Evolutionary conservation across 208 protist genomes (phyloP).

Genomic region (Leishmania amazonensis): DNA sequence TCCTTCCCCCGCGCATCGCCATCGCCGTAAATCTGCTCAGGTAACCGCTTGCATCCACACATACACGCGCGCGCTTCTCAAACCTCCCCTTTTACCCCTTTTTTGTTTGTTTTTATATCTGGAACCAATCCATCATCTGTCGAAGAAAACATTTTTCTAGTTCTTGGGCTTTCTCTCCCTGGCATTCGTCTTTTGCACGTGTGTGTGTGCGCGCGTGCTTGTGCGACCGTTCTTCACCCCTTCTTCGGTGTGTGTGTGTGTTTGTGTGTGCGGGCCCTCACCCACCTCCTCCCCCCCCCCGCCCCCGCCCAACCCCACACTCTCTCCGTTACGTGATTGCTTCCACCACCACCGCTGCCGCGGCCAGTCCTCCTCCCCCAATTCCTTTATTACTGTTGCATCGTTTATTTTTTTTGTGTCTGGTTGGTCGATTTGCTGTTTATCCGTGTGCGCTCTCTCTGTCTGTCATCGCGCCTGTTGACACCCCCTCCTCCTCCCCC

Average conservation of each 20-base stretch:
- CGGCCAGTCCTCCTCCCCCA: too few species aligned
- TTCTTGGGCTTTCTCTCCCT: not conserved
- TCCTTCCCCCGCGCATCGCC: not conserved
- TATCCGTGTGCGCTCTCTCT: not conserved
- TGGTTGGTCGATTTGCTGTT: not conserved
- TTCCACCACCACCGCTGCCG: too few species aligned
- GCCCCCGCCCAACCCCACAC: too few species aligned
- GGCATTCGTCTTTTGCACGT: not conserved
- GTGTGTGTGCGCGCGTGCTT: not conserved
- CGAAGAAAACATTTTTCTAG: too few species aligned
- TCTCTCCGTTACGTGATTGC: too few species aligned
- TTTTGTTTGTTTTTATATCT: not conserved
- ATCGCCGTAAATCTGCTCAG: not conserved
- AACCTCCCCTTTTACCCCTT: not conserved
- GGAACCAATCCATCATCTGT: not conserved
- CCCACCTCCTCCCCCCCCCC: too few species aligned
- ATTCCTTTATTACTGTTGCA: too few species aligned
- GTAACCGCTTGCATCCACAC: not conserved
- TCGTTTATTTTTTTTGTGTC: not conserved
- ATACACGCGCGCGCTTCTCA: not conserved
- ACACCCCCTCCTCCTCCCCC: not conserved
- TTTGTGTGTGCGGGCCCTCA: not conserved
- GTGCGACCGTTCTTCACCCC: too few species aligned
- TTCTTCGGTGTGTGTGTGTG: not conserved
- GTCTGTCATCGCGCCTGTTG: not conserved